Evolutionary conservation across 2,329 filamentous ascomycete species (phyloP).

Genomic region (Fusarium incarnatum): DNA sequence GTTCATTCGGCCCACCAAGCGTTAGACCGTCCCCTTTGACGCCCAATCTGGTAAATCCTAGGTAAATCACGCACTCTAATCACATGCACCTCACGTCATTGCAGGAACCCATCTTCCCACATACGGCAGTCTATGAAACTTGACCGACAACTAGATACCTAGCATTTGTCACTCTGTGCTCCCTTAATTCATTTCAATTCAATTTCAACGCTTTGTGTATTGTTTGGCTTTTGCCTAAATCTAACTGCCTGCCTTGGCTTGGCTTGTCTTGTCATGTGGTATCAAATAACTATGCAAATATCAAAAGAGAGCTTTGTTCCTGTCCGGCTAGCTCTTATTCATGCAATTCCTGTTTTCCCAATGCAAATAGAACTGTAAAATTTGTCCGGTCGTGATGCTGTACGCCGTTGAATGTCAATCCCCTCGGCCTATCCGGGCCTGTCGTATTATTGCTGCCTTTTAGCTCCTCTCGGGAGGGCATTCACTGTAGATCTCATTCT

Average conservation of each 20-base stretch:
- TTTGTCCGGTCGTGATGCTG: slow-evolving; percentile 44
- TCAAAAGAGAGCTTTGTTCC: slow-evolving; percentile 43
- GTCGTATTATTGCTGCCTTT: slow-evolving; percentile 33
- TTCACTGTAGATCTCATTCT: slow-evolving; percentile 67
- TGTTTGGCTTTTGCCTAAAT: slow-evolving; percentile 37
- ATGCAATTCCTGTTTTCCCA: slow-evolving; percentile 44
- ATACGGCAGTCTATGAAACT: not conserved
- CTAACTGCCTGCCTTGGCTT: slow-evolving; percentile 21
- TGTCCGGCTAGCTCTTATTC: slow-evolving; percentile 37
- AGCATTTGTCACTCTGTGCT: slow-evolving; percentile 7
- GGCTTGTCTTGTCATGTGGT: slow-evolving; percentile 42
- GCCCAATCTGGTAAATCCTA: slow-evolving; percentile 23
- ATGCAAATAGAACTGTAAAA: slow-evolving; percentile 44
- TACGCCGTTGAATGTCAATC: slow-evolving; percentile 35
- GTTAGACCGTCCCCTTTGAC: slow-evolving; percentile 9
- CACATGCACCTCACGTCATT: slow-evolving; percentile 42
- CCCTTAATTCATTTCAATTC: not conserved
- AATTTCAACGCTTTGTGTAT: slow-evolving; percentile 43
- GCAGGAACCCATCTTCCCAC: slow-evolving; percentile 13
- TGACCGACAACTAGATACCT: not conserved
- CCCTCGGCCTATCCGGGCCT: slow-evolving; percentile 21
- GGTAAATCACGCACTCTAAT: slow-evolving; percentile 37
- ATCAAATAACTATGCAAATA: slow-evolving; percentile 45
- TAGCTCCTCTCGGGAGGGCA: slow-evolving; percentile 50
- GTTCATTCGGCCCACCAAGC: slow-evolving; percentile 23